phyloP scores from a whole-genome alignment of 1,284 basidiomycete species.

The Pseudozyma thailandica region DNA sequence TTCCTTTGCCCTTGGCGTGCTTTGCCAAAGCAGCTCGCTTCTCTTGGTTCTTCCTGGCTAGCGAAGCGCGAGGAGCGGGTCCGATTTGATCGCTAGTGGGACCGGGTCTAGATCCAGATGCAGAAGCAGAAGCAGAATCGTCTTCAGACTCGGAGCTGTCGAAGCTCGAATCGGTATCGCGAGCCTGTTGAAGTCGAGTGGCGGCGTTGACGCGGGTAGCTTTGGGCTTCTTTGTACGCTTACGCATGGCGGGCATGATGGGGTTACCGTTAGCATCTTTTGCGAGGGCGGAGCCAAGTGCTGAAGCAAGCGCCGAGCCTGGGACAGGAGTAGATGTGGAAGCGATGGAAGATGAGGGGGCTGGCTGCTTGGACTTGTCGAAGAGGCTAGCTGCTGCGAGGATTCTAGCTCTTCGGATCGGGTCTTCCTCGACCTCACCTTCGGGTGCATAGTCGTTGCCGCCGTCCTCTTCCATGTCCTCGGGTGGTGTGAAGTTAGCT shows the following conservation, averaged over 20 bases:
- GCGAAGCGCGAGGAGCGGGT: slow-evolving; percentile 37
- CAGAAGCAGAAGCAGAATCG: slow-evolving; percentile 22
- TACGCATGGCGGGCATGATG: slow-evolving; percentile 52
- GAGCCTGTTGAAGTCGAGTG: slow-evolving; percentile 26
- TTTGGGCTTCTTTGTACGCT: slow-evolving; percentile 42
- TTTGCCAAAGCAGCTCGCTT: slow-evolving; percentile 14
- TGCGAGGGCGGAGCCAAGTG: slow-evolving; percentile 62
- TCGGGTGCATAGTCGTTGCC: slow-evolving; percentile 34
- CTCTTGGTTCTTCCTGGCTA: slow-evolving; percentile 37
- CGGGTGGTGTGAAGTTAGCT: slow-evolving; percentile 28
- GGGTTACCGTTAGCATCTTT: slow-evolving; percentile 57
- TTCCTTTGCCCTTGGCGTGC: slow-evolving; percentile 31
- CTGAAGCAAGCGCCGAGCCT: slow-evolving; percentile 30
- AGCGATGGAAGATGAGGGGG: slow-evolving; percentile 9
- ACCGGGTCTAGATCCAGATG: slow-evolving; percentile 4
- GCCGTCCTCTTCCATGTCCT: slow-evolving; percentile 39
- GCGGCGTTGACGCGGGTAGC: slow-evolving; percentile 36
- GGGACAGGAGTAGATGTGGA: slow-evolving; percentile 8
- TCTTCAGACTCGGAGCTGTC: slow-evolving; percentile 56
- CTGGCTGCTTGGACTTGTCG: slow-evolving; percentile 21
- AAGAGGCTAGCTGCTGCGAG: slow-evolving; percentile 46
- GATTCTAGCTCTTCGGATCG: slow-evolving; percentile 45
- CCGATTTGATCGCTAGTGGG: slow-evolving; percentile 18
- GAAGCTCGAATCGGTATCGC: slow-evolving; percentile 53
- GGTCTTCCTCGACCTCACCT: slow-evolving; percentile 48